Percentiles rank a stretch among this genome's conserved stretches.
Conservation (phyloP, 2,329 filamentous ascomycete species). For the Orbilia ellipsospora region DNA sequence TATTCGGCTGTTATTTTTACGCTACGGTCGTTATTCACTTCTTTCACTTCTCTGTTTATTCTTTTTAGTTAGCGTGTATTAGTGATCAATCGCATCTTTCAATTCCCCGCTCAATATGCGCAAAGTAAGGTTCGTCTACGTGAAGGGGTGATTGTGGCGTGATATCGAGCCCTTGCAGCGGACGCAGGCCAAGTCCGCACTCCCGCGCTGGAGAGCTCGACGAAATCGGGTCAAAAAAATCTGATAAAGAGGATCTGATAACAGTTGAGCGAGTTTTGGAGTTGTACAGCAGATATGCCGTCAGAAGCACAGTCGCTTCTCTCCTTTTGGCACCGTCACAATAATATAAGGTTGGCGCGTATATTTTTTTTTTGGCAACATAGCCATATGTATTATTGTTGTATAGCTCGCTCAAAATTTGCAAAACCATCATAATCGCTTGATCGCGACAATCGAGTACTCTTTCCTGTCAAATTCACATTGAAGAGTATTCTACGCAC, state of each 20-base stretch:
- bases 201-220: too few species aligned
- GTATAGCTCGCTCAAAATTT: neutral
- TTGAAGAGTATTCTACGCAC: neutral
- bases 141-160: conserved; percentile 49
- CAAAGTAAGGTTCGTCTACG: neutral
- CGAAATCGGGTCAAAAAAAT: too few species aligned
- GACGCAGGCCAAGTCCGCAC: neutral
- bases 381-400: neutral
- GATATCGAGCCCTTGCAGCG: conserved; percentile 25
- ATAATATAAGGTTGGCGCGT: too few species aligned
- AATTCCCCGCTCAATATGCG: conserved; percentile 4
- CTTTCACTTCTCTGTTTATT: conserved; percentile 35
- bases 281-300: too few species aligned
- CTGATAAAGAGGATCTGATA: too few species aligned
- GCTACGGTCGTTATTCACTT: conserved; percentile 36
- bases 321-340: neutral
- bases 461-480: conserved; percentile 9
- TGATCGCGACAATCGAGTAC: neutral
- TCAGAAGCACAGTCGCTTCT: too few species aligned
- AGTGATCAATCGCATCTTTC: conserved; percentile 47
- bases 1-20: conserved; percentile 40
- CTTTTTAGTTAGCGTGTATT: conserved; percentile 53
- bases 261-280: too few species aligned
- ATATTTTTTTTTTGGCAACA: too few species aligned
- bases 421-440: neutral